Evolutionary conservation across 495 filamentous ascomycete genomes (phyloP).

Genomic region (Mycothermus thermophilus): DNA sequence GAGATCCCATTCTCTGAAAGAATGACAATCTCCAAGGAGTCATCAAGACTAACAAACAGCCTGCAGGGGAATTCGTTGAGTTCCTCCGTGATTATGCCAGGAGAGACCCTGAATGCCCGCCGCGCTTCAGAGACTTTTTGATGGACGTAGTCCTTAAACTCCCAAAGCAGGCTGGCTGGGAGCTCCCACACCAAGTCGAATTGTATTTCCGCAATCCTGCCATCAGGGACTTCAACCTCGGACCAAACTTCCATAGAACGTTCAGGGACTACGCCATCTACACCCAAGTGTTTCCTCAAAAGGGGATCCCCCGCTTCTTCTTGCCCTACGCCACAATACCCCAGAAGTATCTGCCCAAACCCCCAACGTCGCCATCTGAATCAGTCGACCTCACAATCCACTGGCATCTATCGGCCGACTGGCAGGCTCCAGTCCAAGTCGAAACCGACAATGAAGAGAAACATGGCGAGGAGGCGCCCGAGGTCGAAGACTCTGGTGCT

Average conservation of each 20-base stretch:
- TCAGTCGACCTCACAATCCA: too few species aligned
- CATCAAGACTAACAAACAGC: not conserved
- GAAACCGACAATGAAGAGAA: too few species aligned
- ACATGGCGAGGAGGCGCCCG: too few species aligned
- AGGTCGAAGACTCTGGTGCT: too few species aligned
- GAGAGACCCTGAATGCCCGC: conserved; percentile 4
- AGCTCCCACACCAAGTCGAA: not conserved
- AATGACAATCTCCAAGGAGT: not conserved
- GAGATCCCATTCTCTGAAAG: too few species aligned
- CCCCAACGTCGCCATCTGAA: too few species aligned
- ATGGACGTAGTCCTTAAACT: conserved; percentile 3
- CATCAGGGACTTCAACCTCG: conserved; percentile 1
- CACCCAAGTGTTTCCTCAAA: not conserved
- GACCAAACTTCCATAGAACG: not conserved
- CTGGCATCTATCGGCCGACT: too few species aligned
- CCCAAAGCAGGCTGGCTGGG: not conserved
- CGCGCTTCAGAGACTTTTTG: conserved; percentile 5
- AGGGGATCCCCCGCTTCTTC: not conserved
- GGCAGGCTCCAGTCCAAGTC: too few species aligned
- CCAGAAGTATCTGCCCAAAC: not conserved
- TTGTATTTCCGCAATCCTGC: conserved; percentile 1
- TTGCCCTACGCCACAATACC: conserved; percentile 3
- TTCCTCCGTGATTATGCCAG: conserved; percentile 7
- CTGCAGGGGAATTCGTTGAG: conserved; percentile 1
- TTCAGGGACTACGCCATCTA: conserved; percentile 1